Conservation (phyloP, 176 grass and related monocot genomes). For the Rhipidocladum racemiflorum region DNA sequence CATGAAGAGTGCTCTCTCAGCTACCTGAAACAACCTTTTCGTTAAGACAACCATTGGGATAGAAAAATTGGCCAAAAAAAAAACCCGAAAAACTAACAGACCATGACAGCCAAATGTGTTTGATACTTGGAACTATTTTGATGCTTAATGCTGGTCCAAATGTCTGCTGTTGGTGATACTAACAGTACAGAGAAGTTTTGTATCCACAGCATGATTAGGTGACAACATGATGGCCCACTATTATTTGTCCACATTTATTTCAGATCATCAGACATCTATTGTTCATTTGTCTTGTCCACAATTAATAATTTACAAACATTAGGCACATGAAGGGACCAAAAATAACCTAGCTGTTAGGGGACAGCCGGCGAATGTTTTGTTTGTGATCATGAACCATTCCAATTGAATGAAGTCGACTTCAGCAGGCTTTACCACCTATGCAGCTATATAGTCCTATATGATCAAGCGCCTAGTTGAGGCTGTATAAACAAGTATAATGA, state of each 20-base stretch:
- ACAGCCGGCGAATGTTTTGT: neutral
- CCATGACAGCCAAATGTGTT: neutral
- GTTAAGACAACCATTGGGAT: neutral
- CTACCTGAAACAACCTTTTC: conserved; percentile 56
- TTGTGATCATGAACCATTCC: neutral
- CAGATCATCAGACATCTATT: neutral
- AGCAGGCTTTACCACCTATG: neutral
- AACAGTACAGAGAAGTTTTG: neutral
- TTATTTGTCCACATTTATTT: conserved; percentile 1
- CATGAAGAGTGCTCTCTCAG: conserved; percentile 88
- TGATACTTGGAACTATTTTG: neutral
- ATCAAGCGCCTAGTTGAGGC: neutral
- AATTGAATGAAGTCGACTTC: neutral
- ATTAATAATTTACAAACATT: neutral
- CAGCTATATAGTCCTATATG: neutral
- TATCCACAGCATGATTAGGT: conserved; percentile 12
- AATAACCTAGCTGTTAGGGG: neutral
- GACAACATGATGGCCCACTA: neutral
- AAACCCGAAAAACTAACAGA: neutral
- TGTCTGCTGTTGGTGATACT: neutral
- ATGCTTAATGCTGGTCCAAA: conserved; percentile 25
- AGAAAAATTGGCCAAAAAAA: neutral
- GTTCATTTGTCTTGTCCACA: neutral
- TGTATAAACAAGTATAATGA: neutral
- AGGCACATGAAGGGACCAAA: neutral